Evolutionary conservation across 805 yeast species (phyloP).

Genomic region (Candida pini): DNA sequence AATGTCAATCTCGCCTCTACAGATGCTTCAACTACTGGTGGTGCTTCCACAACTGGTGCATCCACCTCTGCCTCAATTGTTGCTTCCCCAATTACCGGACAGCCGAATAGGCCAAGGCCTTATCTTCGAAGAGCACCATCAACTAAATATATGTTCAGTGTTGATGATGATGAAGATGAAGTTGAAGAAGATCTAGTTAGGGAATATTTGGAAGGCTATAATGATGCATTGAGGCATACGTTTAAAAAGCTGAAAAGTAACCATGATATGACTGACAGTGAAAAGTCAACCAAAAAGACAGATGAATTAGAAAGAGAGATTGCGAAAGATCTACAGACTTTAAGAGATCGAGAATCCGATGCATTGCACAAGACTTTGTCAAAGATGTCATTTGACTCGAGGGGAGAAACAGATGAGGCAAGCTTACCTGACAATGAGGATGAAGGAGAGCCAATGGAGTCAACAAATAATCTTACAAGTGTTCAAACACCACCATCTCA

Average conservation of each 20-base stretch:
- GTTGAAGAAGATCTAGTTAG: constrained; percentile 53
- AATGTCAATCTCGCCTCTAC: too few species aligned
- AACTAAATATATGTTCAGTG: constrained; percentile 51
- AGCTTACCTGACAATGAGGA: constrained; percentile 8
- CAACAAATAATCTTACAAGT: not conserved
- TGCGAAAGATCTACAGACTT: constrained; percentile 19
- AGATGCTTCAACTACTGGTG: too few species aligned
- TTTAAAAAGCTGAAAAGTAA: constrained; percentile 25
- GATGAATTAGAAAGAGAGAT: constrained; percentile 26
- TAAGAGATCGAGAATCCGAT: constrained; percentile 27
- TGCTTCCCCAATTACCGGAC: constrained; percentile 6
- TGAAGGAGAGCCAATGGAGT: constrained; percentile 2
- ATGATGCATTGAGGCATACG: constrained; percentile 56
- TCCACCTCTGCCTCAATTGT: constrained; percentile 2
- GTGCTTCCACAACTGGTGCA: constrained; percentile 1
- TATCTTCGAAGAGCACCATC: constrained; percentile 24
- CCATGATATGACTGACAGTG: constrained; percentile 2
- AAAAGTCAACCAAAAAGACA: constrained; percentile 9
- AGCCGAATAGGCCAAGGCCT: constrained; percentile 20
- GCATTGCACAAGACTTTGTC: constrained; percentile 13
- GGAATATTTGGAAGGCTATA: constrained; percentile 66
- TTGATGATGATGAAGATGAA: constrained; percentile 78
- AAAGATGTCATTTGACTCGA: constrained; percentile 8
- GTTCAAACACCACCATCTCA: not conserved
- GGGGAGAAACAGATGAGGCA: constrained; percentile 9